These are phyloP conservation scores for Schizonepeta tenuifolia DNA, from an alignment of 257 asterid genomes.

Conservation along the genomic window DNA sequence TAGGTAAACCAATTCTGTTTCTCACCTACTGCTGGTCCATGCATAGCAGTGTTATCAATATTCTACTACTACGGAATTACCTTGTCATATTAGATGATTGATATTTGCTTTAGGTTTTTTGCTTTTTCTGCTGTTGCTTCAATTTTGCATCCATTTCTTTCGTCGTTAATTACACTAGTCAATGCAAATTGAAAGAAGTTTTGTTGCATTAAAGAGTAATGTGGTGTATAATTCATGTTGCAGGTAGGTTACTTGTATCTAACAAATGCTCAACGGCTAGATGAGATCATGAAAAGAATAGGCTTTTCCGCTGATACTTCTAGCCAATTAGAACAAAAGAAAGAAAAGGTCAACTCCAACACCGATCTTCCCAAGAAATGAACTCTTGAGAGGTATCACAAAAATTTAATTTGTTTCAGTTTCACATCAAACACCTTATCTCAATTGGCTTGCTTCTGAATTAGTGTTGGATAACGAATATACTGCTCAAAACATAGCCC, in stretches of 20 bases:
- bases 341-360: constrained; percentile 31
- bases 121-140: background rate
- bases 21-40: constrained; percentile 2
- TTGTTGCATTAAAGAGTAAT: background rate
- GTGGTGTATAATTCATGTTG: constrained; percentile 23
- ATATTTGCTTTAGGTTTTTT: constrained; percentile 3
- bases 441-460: background rate
- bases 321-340: constrained; percentile 43
- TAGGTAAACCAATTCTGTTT: constrained; percentile 10
- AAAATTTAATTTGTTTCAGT: background rate
- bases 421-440: background rate
- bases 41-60: background rate
- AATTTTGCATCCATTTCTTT: background rate
- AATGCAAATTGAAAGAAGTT: background rate
- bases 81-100: constrained; percentile 6
- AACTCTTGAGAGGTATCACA: constrained; percentile 28
- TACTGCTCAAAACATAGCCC: background rate
- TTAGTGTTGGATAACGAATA: background rate
- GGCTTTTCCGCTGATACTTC: constrained; percentile 73
- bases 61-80: constrained; percentile 24
- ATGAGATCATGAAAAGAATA: constrained; percentile 78
- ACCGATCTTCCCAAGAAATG: constrained; percentile 18
- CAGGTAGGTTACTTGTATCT: constrained; percentile 92
- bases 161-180: no score
- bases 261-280: constrained; percentile 74